phyloP scores from a whole-genome alignment of 1,284 basidiomycete genomes.

The Naganishia cerealis region DNA sequence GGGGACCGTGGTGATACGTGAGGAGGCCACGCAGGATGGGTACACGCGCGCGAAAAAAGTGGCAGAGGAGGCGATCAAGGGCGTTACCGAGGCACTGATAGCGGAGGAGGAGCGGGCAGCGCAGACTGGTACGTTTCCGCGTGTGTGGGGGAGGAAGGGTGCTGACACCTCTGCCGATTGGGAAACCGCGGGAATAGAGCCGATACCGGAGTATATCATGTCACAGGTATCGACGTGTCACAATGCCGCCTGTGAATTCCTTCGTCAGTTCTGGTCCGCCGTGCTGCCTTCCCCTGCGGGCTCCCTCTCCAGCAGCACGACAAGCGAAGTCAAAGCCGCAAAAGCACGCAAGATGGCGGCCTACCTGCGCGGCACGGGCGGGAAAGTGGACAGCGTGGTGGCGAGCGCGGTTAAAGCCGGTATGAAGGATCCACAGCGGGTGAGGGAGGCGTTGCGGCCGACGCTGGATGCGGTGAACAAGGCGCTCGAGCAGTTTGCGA shows the following conservation, averaged over 20 bases:
- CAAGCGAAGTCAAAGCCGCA: constrained; percentile 52
- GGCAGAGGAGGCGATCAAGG: constrained; percentile 30
- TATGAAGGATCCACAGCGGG: constrained; percentile 65
- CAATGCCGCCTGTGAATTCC: constrained; percentile 89
- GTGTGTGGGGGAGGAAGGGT: not conserved
- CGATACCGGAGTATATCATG: constrained; percentile 75
- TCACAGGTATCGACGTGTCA: constrained; percentile 83
- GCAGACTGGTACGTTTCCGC: constrained; percentile 12
- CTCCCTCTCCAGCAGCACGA: constrained; percentile 23
- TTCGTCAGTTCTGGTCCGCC: constrained; percentile 91
- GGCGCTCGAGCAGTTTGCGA: constrained; percentile 59
- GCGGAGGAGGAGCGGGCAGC: constrained; percentile 17
- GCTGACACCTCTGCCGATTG: not conserved
- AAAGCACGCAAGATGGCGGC: constrained; percentile 82
- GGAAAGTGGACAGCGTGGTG: constrained; percentile 76
- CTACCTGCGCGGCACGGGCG: constrained; percentile 73
- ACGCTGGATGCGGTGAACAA: constrained; percentile 73
- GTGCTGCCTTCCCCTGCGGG: constrained; percentile 69
- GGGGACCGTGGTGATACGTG: constrained; percentile 16
- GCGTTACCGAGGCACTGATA: constrained; percentile 26
- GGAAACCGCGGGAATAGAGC: constrained; percentile 58
- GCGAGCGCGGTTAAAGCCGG: constrained; percentile 63
- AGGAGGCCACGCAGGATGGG: constrained; percentile 22
- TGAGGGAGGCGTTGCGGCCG: constrained; percentile 71
- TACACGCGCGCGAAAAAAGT: constrained; percentile 24